These are phyloP conservation scores for Fusarium fracticaudum DNA, from an alignment of 2,329 filamentous ascomycete species.

Conservation along the genomic window DNA sequence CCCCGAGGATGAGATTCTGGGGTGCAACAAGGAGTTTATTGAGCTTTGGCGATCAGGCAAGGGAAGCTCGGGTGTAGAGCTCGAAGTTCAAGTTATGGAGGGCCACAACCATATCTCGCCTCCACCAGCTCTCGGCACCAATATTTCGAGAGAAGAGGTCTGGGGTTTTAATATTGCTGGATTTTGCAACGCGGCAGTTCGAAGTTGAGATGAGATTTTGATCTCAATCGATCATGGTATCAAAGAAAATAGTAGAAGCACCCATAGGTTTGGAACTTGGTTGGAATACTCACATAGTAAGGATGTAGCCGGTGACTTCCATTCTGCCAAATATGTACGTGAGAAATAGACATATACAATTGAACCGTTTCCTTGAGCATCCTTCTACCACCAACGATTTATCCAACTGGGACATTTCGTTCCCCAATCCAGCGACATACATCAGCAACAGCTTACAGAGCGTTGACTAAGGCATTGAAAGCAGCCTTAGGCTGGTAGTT, in stretches of 20 bases:
- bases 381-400: background rate
- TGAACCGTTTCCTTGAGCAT: background rate
- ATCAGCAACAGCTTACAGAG: background rate
- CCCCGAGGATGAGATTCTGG: background rate
- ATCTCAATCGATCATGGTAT: fast-evolving
- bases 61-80: background rate
- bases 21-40: background rate
- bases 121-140: background rate
- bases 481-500: conserved; percentile 62
- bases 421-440: no score
- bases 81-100: background rate
- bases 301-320: background rate
- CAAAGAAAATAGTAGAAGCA: background rate
- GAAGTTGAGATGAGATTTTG: background rate
- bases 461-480: conserved; percentile 52
- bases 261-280: fast-evolving
- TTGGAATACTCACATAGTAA: no score
- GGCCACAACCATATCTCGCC: background rate
- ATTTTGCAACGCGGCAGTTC: background rate
- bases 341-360: background rate
- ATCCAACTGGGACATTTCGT: no score
- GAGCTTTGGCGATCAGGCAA: background rate
- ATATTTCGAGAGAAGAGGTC: background rate
- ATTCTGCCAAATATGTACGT: background rate
- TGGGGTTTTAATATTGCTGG: background rate